These are phyloP conservation scores for Themeda triandra DNA, from an alignment of 176 grass and related monocot genomes.

Conservation along the genomic window DNA sequence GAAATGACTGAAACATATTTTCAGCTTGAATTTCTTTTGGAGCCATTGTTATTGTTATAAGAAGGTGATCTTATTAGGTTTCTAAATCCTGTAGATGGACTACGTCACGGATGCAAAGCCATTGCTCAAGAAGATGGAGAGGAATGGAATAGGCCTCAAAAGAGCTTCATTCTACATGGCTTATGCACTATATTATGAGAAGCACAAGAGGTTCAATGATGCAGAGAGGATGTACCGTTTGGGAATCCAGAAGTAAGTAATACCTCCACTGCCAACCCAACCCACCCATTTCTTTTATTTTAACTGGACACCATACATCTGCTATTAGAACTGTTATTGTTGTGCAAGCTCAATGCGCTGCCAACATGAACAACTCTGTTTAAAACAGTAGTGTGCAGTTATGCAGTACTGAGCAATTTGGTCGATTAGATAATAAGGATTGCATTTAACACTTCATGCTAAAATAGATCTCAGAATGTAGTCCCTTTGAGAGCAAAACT, in stretches of 20 bases:
- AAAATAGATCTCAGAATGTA: background rate
- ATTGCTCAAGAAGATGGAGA: conserved; percentile 84
- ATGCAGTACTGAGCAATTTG: background rate
- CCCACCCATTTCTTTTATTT: background rate
- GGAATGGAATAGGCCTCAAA: conserved; percentile 69
- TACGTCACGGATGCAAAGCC: conserved; percentile 80
- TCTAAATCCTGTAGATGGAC: conserved; percentile 62
- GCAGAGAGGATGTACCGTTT: conserved; percentile 74
- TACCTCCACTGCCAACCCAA: background rate
- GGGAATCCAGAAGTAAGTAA: conserved; percentile 77
- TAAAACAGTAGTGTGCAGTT: background rate
- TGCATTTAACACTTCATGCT: background rate
- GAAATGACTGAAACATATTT: background rate
- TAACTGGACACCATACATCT: background rate
- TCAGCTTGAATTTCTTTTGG: background rate
- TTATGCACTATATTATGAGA: conserved; percentile 90
- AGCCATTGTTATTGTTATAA: background rate
- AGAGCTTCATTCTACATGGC: conserved; percentile 84
- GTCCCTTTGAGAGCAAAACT: background rate
- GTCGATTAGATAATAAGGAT: background rate
- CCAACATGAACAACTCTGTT: background rate
- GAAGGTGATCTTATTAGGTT: background rate
- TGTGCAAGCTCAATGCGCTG: background rate
- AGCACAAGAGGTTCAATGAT: conserved; percentile 62
- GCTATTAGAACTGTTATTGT: background rate